These are phyloP conservation scores for Rhizoclosmatium globosum DNA, from an alignment of 192 early-diverging fungal genomes.

Conservation along the genomic window DNA sequence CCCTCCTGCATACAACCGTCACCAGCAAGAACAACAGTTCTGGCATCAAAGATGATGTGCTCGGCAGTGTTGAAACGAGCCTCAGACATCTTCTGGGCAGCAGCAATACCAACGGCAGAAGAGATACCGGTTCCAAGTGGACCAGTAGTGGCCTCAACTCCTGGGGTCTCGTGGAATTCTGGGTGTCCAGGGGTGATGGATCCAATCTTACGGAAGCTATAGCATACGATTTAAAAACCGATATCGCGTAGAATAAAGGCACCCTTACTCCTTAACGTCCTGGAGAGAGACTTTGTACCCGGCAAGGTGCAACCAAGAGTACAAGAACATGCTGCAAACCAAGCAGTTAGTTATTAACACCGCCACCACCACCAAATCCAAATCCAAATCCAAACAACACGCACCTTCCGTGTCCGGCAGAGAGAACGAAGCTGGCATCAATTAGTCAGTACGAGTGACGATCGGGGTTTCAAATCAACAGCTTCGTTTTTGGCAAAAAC, in stretches of 20 bases:
- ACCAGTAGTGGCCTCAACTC: constrained; percentile 97
- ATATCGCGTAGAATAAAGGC: constrained; percentile 1
- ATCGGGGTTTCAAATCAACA: background rate
- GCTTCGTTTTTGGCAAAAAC: background rate
- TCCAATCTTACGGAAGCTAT: constrained; percentile 40
- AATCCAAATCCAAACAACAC: background rate
- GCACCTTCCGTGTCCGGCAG: constrained; percentile 87
- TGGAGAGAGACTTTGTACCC: constrained; percentile 89
- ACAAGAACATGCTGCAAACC: constrained; percentile 76
- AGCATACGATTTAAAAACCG: constrained; percentile 12
- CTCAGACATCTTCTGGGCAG: constrained; percentile 85
- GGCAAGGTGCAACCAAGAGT: constrained; percentile 86
- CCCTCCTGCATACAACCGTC: constrained; percentile 99
- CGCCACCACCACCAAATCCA: no score
- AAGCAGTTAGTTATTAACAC: background rate
- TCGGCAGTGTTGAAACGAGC: constrained; percentile 92
- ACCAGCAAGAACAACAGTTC: constrained; percentile 84
- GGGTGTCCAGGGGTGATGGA: constrained; percentile 95
- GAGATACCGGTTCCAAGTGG: constrained; percentile 95
- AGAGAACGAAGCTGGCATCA: constrained; percentile 79
- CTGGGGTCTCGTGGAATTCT: constrained; percentile 81
- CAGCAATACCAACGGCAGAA: constrained; percentile 92
- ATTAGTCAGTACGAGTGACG: background rate
- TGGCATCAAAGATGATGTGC: constrained; percentile 86
- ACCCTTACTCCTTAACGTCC: constrained; percentile 80